These are phyloP conservation scores for Hypoxylon lienhwacheense DNA, from an alignment of 495 filamentous ascomycete species.

Conservation along the genomic window DNA sequence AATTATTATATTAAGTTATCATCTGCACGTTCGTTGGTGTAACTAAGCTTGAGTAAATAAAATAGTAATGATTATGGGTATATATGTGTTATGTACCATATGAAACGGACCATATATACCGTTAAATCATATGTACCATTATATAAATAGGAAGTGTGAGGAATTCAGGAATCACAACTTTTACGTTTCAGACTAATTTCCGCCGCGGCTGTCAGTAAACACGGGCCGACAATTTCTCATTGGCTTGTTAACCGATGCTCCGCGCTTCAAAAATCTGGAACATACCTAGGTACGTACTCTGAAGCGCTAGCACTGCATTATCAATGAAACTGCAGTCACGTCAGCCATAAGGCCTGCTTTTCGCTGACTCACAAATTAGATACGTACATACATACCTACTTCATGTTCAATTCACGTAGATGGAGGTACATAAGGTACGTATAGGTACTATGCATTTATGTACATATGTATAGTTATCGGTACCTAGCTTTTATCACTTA, in stretches of 20 bases:
- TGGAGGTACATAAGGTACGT: too few species aligned
- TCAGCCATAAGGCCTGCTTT: slow-evolving; percentile 10
- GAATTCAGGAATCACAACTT: not conserved
- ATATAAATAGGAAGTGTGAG: not conserved
- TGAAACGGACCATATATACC: too few species aligned
- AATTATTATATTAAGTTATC: too few species aligned
- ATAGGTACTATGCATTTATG: too few species aligned
- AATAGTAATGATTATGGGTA: too few species aligned
- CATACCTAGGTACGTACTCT: slow-evolving; percentile 6
- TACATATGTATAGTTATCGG: too few species aligned
- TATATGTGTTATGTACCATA: too few species aligned
- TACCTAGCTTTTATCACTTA: too few species aligned
- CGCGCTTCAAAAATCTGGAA: slow-evolving; percentile 27
- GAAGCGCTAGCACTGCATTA: slow-evolving; percentile 15
- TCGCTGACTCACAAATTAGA: too few species aligned
- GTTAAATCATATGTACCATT: not conserved
- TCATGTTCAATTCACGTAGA: not conserved
- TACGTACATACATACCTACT: too few species aligned
- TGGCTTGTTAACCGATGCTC: slow-evolving; percentile 20
- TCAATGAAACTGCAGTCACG: not conserved
- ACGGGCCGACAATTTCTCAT: slow-evolving; percentile 21
- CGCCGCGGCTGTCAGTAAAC: slow-evolving; percentile 9
- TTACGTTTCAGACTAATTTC: slow-evolving; percentile 20
- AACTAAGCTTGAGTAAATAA: too few species aligned
- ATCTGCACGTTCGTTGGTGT: too few species aligned